Evolutionary conservation across 257 asterid genomes (phyloP).

Genomic region (Hygrophila difformis): DNA sequence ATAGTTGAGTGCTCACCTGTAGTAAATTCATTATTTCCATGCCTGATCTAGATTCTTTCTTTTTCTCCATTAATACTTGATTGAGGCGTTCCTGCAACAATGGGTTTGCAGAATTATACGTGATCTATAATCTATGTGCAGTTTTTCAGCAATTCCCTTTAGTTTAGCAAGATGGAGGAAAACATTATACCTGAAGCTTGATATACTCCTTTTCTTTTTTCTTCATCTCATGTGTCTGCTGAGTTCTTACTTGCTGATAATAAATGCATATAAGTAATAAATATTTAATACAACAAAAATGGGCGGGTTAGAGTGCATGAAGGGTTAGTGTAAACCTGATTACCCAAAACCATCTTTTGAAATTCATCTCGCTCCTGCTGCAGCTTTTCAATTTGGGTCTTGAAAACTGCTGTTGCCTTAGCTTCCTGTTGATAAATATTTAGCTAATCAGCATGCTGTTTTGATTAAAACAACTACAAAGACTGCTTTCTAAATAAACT

Average conservation of each 20-base stretch:
- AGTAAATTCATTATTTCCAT: constrained; percentile 96
- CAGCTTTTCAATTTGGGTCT: constrained; percentile 47
- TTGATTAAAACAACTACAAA: constrained; percentile 1
- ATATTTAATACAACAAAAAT: constrained; percentile 4
- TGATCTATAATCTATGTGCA: constrained; percentile 1
- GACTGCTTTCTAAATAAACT: neutral
- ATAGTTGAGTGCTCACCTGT: constrained; percentile 72
- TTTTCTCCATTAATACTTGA: constrained; percentile 90
- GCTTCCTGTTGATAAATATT: constrained; percentile 53
- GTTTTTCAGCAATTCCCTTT: neutral
- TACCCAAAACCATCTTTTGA: constrained; percentile 60
- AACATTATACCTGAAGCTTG: constrained; percentile 57
- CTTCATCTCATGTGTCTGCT: constrained; percentile 92
- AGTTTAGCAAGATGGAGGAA: constrained; percentile 1
- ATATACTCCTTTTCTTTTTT: constrained; percentile 85
- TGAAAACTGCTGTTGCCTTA: constrained; percentile 60
- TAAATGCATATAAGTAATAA: constrained; percentile 9
- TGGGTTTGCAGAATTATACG: neutral
- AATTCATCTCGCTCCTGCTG: constrained; percentile 61
- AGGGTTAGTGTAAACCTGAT: constrained; percentile 39
- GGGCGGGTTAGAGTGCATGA: constrained; percentile 4
- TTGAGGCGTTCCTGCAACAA: constrained; percentile 72
- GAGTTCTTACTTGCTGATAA: constrained; percentile 85
- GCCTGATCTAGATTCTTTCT: constrained; percentile 97
- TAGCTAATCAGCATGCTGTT: constrained; percentile 1